Base-by-base conservation (phyloP, 2,329 filamentous ascomycete genomes). In the Fusarium devonianum region DNA sequence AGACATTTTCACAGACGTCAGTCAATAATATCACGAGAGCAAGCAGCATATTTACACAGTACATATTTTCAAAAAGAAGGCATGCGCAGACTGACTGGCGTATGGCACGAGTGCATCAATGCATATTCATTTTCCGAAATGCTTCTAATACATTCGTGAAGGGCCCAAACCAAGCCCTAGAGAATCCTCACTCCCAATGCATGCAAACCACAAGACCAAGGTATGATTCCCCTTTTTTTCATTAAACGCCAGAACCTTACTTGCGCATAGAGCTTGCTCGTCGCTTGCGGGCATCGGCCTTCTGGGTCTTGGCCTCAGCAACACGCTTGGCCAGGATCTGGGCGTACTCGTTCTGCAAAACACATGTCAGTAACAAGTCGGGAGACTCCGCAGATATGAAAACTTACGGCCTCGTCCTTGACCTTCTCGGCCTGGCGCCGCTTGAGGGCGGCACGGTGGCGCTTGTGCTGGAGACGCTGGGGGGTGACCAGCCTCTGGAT, bases 381-480 rank as follows among this genome's bases (percentile, higher is more conserved):
- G 1, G 7, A 4, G 4, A 11, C 2, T 21, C 4, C 2, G 8
- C 7, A 13, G 5, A 1, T 1, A 10, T 7, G 12, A 19, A 4
- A 23, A 86, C 89, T 75, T 91, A 96, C 94, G 74, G 94, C 94
- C 84, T 96, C 93, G 76, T 99, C 94, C 87, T 97, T 97, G 82
- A 91, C 86, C 80, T 92, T 89, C 85, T 99, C 94, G 73, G 92
- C 82, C 75, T 92, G 90, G 79, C 94, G 93, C 78, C 93, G 91
- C 92, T 99, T 99, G 82, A 99, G 89, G 73, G 94, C 93, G 73
- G 95, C 83, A 71, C 92, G 86, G 85, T 97, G 94, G 74, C 94
- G 92, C 90, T 97, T 99, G 89, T 96, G 94, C 87, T 99, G 94
- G 75, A 99, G 92, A 78, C 94, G 94, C 84, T 97, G 94, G 78